Evolutionary conservation across 2,329 filamentous ascomycete genomes (phyloP).

Genomic region (Diaporthe capsici): DNA sequence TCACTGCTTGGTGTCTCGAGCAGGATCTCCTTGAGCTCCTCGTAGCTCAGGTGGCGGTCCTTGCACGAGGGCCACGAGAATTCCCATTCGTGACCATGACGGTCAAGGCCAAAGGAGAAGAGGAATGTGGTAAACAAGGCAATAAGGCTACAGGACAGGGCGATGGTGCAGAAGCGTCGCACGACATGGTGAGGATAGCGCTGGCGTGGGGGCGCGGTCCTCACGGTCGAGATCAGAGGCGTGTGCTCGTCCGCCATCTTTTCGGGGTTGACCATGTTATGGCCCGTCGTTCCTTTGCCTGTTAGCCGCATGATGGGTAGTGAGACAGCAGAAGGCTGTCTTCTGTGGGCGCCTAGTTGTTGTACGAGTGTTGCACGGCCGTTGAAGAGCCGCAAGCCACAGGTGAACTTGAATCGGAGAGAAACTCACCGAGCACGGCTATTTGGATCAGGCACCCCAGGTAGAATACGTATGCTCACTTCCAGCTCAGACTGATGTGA

Average conservation of each 20-base stretch:
- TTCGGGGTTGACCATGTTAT: slow-evolving; percentile 42
- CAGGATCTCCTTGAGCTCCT: slow-evolving; percentile 69
- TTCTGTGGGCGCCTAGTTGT: not conserved
- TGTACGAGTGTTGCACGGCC: not conserved
- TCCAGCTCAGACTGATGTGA: slow-evolving; percentile 2
- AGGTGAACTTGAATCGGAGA: not conserved
- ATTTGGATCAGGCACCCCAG: not conserved
- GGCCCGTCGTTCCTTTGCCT: slow-evolving; percentile 28
- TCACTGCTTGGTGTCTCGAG: slow-evolving; percentile 70
- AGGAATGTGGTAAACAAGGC: slow-evolving; percentile 65
- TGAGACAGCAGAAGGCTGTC: not conserved
- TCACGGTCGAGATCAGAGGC: slow-evolving; percentile 76
- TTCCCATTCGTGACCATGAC: slow-evolving; percentile 48
- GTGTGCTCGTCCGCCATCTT: slow-evolving; percentile 70
- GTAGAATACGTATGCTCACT: not conserved
- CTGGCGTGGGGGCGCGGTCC: slow-evolving; percentile 64
- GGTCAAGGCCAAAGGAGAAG: slow-evolving; percentile 54
- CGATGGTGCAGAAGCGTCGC: slow-evolving; percentile 77
- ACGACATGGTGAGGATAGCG: slow-evolving; percentile 72
- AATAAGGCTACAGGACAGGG: slow-evolving; percentile 67
- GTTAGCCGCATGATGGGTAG: slow-evolving; percentile 29
- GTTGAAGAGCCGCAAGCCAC: slow-evolving; percentile 12
- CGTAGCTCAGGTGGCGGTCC: slow-evolving; percentile 55
- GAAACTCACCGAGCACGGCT: slow-evolving; percentile 14
- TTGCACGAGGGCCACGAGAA: slow-evolving; percentile 49